A percentile compares a stretch with the other conserved stretches of the same genome.
phyloP scores from a whole-genome alignment of 192 early-diverging fungal genomes.

The Diversispora eburnea region DNA sequence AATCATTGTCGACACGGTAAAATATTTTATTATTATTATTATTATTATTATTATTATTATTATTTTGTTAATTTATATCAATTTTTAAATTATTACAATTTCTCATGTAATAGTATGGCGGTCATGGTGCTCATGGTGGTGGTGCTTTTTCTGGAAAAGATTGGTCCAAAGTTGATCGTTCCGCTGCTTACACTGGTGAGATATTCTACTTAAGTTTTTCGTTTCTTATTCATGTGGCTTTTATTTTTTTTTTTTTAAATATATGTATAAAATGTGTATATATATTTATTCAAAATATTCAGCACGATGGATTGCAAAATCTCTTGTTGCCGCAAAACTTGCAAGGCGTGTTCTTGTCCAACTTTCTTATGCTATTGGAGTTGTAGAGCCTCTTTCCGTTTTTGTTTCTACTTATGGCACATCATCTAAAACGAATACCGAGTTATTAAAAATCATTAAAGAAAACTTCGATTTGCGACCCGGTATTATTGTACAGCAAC shows the following conservation, averaged over 20 bases:
- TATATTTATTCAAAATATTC: not conserved
- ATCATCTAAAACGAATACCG: conserved; percentile 80
- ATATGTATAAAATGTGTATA: not conserved
- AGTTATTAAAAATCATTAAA: conserved; percentile 92
- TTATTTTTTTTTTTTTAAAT: not conserved
- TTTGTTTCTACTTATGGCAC: conserved; percentile 97
- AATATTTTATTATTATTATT: not conserved
- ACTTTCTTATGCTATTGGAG: conserved; percentile 98
- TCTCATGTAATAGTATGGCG: conserved; percentile 60
- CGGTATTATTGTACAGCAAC: conserved; percentile 96
- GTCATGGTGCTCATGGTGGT: conserved; percentile 89
- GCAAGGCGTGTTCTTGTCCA: conserved; percentile 91
- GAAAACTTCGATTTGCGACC: conserved; percentile 99
- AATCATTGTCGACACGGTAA: conserved; percentile 55
- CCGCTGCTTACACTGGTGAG: conserved; percentile 84
- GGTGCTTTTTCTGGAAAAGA: conserved; percentile 99
- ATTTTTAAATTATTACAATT: not conserved
- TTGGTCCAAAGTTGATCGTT: conserved; percentile 99
- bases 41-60: not conserved
- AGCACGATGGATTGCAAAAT: conserved; percentile 98
- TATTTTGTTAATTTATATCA: not conserved
- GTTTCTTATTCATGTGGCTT: not conserved
- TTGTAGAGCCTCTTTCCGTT: conserved; percentile 94
- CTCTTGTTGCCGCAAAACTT: conserved; percentile 87
- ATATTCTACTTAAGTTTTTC: not conserved